Conservation (phyloP, 257 asterid genomes). For the Eustoma russellianum region DNA sequence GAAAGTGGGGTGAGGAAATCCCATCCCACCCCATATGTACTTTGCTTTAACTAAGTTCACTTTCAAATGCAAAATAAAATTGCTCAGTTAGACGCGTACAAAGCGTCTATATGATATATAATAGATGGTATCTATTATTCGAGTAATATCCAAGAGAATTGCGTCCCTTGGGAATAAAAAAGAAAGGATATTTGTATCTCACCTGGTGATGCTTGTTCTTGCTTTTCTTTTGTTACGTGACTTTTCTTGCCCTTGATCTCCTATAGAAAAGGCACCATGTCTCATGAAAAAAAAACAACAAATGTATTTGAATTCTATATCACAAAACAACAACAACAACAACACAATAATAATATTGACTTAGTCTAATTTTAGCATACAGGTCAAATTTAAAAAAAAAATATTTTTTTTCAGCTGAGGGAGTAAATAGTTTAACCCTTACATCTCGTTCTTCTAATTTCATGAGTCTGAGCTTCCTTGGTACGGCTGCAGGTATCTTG, state of each 20-base stretch:
- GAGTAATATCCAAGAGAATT: not conserved
- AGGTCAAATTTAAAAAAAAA: no score
- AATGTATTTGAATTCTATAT: not conserved
- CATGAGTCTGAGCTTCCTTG: constrained; percentile 46
- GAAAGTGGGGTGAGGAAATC: no score
- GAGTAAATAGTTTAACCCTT: constrained; percentile 20
- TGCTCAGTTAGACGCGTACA: no score
- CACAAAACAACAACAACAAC: no score
- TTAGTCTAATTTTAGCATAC: no score
- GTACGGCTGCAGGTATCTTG: constrained; percentile 6
- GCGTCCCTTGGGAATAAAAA: not conserved
- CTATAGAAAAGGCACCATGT: constrained; percentile 1
- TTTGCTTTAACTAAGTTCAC: no score
- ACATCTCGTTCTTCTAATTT: constrained; percentile 4
- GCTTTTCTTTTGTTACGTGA: constrained; percentile 19
- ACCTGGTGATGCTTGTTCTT: constrained; percentile 43
- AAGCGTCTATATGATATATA: no score
- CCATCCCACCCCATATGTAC: no score
- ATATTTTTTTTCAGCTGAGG: no score
- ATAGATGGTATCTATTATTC: not conserved
- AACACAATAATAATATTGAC: no score
- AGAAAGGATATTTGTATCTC: not conserved
- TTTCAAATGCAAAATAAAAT: no score
- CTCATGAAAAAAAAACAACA: not conserved
- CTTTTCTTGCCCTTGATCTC: constrained; percentile 23